A percentile compares a stretch with the other conserved stretches of the same genome.
Evolutionary conservation across 257 asterid genomes (phyloP).

Genomic region (Ilex asprella): DNA sequence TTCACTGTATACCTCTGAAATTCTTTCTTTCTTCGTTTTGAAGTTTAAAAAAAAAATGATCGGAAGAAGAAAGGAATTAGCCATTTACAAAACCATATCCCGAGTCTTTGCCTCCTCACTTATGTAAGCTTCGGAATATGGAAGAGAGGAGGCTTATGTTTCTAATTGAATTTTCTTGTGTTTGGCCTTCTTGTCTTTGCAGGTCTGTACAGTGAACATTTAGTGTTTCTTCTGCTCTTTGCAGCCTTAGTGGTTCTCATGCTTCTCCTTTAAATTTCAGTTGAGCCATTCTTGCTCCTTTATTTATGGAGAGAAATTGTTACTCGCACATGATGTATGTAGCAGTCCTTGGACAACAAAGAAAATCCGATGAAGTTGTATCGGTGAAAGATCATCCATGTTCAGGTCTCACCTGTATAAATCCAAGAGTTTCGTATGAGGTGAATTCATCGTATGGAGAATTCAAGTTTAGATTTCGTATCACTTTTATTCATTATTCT

Average conservation of each 20-base stretch:
- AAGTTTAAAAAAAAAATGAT: no score
- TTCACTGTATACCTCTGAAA: no score
- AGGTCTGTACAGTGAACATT: conserved; percentile 25
- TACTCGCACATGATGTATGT: conserved; percentile 14
- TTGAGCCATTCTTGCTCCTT: neutral
- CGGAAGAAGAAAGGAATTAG: no score
- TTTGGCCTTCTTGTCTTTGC: conserved; percentile 10
- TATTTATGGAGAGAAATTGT: conserved; percentile 8
- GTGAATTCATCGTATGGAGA: no score
- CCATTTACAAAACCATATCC: no score
- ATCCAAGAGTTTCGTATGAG: conserved; percentile 8
- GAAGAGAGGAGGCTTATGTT: no score
- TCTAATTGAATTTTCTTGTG: no score
- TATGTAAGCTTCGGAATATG: no score
- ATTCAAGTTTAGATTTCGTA: conserved; percentile 14
- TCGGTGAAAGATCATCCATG: conserved; percentile 14
- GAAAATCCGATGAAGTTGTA: neutral
- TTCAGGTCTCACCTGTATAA: conserved; percentile 15
- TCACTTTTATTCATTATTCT: conserved; percentile 19
- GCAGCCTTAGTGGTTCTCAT: conserved; percentile 22
- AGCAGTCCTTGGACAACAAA: conserved; percentile 4
- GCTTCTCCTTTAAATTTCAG: conserved; percentile 28
- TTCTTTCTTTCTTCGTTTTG: no score
- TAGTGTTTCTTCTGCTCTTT: conserved; percentile 15
- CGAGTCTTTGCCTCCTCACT: no score